Conservation (phyloP, 306 rosid species). For the Alnus rubra region DNA sequence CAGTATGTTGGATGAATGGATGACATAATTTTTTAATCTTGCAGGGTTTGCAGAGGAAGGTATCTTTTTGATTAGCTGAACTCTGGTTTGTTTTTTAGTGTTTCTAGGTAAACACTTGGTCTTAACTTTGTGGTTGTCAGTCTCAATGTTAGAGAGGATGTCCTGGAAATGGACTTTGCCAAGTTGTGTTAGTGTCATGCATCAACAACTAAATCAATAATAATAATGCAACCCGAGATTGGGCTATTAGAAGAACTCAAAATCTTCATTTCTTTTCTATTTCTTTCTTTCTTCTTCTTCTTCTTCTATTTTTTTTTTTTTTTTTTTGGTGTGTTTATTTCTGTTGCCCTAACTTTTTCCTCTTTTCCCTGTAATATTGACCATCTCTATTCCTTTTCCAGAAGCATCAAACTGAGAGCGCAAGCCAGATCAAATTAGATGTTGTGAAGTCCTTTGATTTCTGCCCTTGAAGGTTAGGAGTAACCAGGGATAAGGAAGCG, state of each 20-base stretch:
- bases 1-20: not conserved
- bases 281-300: not conserved
- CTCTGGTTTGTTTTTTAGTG: not conserved
- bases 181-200: not conserved
- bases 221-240: not conserved
- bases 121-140: not conserved
- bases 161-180: not conserved
- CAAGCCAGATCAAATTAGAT: slow-evolving; percentile 30
- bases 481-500: slow-evolving; percentile 25
- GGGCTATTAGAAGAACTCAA: not conserved
- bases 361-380: slow-evolving; percentile 20
- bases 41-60: not conserved
- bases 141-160: not conserved
- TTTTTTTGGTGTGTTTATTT: not conserved
- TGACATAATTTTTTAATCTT: not conserved
- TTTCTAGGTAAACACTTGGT: not conserved
- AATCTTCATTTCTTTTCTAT: not conserved
- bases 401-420: slow-evolving; percentile 25
- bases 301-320: too few relatives aligned
- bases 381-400: slow-evolving; percentile 20
- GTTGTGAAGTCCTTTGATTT: slow-evolving; percentile 39
- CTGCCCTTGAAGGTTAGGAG: slow-evolving; percentile 42
- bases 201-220: not conserved
- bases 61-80: not conserved
- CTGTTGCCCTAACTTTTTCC: not conserved